Evolutionary conservation across 306 rosid genomes (phyloP).

Genomic region (Vicia sativa): DNA sequence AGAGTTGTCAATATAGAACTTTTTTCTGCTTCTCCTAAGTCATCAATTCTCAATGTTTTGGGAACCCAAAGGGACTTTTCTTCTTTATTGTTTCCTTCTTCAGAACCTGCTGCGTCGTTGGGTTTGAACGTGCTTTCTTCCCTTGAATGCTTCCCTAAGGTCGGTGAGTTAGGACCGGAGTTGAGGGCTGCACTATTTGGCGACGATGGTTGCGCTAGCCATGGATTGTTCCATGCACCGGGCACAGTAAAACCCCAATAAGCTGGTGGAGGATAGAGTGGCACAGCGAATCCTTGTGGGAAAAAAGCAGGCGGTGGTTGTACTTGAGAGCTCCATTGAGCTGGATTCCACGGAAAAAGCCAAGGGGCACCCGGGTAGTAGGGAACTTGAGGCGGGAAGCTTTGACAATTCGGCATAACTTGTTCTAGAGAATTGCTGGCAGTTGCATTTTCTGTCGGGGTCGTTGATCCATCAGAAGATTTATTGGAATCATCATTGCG

Average conservation of each 20-base stretch:
- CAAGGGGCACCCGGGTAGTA: conserved; percentile 58
- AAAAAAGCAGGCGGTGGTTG: conserved; percentile 53
- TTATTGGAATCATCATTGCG: conserved; percentile 53
- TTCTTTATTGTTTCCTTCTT: conserved; percentile 43
- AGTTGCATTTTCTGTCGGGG: conserved; percentile 46
- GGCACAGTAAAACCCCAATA: conserved; percentile 69
- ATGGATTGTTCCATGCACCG: conserved; percentile 56
- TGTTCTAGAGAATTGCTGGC: conserved; percentile 42
- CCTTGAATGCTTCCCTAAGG: conserved; percentile 78
- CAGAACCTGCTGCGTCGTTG: conserved; percentile 34
- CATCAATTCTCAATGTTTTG: conserved; percentile 70
- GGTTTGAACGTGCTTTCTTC: conserved; percentile 51
- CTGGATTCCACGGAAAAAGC: conserved; percentile 64
- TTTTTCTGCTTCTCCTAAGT: conserved; percentile 65
- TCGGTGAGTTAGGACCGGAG: conserved; percentile 51
- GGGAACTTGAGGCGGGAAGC: conserved; percentile 59
- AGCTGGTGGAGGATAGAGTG: conserved; percentile 61
- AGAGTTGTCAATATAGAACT: conserved; percentile 70
- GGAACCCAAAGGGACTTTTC: conserved; percentile 63
- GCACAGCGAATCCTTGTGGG: conserved; percentile 60
- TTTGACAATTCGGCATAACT: conserved; percentile 39
- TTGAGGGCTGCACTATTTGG: conserved; percentile 41
- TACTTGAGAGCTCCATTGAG: conserved; percentile 58
- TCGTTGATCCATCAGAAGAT: conserved; percentile 55
- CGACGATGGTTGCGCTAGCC: conserved; percentile 50